Conservation (phyloP, 805 yeast genomes). For the Candida pseudofarinosa region DNA sequence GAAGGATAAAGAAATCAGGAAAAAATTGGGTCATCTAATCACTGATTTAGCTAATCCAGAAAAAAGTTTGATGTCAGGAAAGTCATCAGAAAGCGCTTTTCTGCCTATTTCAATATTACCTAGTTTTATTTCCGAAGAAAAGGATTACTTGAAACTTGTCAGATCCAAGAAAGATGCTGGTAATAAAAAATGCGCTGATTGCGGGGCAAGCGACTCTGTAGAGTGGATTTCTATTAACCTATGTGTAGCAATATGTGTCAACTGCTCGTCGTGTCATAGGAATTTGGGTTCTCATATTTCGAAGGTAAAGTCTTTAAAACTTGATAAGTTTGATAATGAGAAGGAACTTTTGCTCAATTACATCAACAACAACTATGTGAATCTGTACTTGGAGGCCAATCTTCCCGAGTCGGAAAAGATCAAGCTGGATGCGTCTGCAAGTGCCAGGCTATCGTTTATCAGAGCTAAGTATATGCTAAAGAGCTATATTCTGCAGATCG, state of each 20-base stretch:
- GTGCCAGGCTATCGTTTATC: slow-evolving; percentile 55
- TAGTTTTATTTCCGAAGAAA: slow-evolving; percentile 15
- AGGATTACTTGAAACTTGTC: slow-evolving; percentile 34
- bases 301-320: slow-evolving; percentile 70
- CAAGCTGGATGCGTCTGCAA: slow-evolving; percentile 31
- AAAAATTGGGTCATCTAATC: slow-evolving; percentile 7
- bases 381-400: slow-evolving; percentile 55
- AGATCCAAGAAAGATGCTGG: slow-evolving; percentile 42
- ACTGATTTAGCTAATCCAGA: slow-evolving; percentile 9
- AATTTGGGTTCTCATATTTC: slow-evolving; percentile 80
- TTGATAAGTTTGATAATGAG: slow-evolving; percentile 68
- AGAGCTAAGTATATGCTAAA: slow-evolving; percentile 60
- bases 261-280: slow-evolving; percentile 86
- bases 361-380: slow-evolving; percentile 52
- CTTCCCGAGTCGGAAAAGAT: slow-evolving; percentile 20
- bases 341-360: slow-evolving; percentile 47
- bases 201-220: slow-evolving; percentile 59
- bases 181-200: slow-evolving; percentile 73
- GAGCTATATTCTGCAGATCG: slow-evolving; percentile 33
- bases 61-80: slow-evolving; percentile 13
- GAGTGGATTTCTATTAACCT: slow-evolving; percentile 87
- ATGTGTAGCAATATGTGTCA: slow-evolving; percentile 69
- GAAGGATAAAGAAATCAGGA: slow-evolving; percentile 1
- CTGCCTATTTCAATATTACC: slow-evolving; percentile 35
- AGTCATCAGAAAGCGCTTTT: slow-evolving; percentile 9